Evolutionary conservation across 164 flowering plant genomes (phyloP).

Genomic region (Vitis amurensis): DNA sequence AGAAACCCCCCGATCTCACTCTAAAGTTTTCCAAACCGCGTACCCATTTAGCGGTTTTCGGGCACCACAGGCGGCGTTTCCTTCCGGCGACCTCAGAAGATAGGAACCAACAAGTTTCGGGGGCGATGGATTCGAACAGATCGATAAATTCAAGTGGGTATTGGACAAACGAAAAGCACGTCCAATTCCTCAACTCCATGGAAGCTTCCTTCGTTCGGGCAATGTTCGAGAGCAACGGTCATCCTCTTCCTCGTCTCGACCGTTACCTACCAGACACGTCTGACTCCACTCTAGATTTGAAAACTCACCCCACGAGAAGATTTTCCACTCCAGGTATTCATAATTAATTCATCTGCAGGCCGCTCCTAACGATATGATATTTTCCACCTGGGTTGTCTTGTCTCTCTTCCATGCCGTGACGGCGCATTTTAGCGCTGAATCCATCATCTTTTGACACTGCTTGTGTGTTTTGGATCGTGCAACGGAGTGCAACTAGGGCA

Average conservation of each 20-base stretch:
- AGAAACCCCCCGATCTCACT: too few species aligned
- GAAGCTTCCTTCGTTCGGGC: slow-evolving; percentile 61
- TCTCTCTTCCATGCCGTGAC: too few species aligned
- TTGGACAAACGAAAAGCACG: slow-evolving; percentile 75
- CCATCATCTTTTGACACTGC: too few species aligned
- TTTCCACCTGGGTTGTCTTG: too few species aligned
- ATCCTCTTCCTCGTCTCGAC: slow-evolving; percentile 37
- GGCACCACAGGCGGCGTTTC: too few species aligned
- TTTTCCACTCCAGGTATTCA: slow-evolving; percentile 6
- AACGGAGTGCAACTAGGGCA: too few species aligned
- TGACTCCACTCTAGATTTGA: slow-evolving; percentile 58
- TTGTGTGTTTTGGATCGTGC: too few species aligned
- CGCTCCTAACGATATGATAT: too few species aligned
- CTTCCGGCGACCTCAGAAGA: neutral
- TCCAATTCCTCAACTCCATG: slow-evolving; percentile 43
- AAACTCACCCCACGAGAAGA: slow-evolving; percentile 5
- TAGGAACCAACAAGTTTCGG: neutral
- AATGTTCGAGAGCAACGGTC: slow-evolving; percentile 30
- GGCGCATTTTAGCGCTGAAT: too few species aligned
- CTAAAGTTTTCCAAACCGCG: too few species aligned
- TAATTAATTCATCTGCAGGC: neutral
- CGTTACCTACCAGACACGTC: slow-evolving; percentile 54
- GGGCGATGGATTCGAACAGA: neutral
- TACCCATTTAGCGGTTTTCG: too few species aligned
- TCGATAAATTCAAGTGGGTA: neutral